Conservation (phyloP, 1,284 basidiomycete genomes). For the Apiotrichum montevideense region DNA sequence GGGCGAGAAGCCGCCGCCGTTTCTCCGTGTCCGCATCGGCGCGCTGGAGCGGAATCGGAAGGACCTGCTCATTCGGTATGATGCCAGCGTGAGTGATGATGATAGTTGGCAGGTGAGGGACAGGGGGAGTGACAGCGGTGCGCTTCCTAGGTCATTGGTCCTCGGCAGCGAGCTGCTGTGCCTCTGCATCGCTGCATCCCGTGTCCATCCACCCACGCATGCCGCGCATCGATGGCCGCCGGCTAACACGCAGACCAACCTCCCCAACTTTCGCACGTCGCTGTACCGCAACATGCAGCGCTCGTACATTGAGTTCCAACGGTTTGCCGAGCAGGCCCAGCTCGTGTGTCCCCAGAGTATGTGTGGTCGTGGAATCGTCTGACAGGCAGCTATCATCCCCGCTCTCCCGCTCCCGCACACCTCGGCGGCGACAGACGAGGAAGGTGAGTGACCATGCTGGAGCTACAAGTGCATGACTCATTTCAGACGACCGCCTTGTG, state of each 20-base stretch:
- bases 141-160: neutral
- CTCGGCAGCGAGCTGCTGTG: too few species aligned
- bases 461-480: neutral
- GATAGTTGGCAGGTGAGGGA: neutral
- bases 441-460: slow-evolving; percentile 50
- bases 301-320: slow-evolving; percentile 84
- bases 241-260: slow-evolving; percentile 63
- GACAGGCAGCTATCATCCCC: slow-evolving; percentile 62
- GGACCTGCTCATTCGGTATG: slow-evolving; percentile 83
- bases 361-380: slow-evolving; percentile 5
- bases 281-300: slow-evolving; percentile 86
- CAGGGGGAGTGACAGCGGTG: neutral
- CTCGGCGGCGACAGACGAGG: slow-evolving; percentile 88
- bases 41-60: slow-evolving; percentile 85
- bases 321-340: slow-evolving; percentile 78
- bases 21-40: slow-evolving; percentile 77
- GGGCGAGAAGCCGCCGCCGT: slow-evolving; percentile 50
- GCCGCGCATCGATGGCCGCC: neutral
- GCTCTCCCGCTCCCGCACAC: slow-evolving; percentile 86
- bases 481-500: slow-evolving; percentile 72
- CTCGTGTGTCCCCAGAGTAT: slow-evolving; percentile 72
- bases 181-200: too few species aligned
- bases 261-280: slow-evolving; percentile 79
- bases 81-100: slow-evolving; percentile 66
- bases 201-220: too few species aligned